Percentiles rank a stretch among this genome's conserved stretches.
Evolutionary conservation across 352 stramenopile species (phyloP).

Genomic region (Pilasporangium apinafurcum): DNA sequence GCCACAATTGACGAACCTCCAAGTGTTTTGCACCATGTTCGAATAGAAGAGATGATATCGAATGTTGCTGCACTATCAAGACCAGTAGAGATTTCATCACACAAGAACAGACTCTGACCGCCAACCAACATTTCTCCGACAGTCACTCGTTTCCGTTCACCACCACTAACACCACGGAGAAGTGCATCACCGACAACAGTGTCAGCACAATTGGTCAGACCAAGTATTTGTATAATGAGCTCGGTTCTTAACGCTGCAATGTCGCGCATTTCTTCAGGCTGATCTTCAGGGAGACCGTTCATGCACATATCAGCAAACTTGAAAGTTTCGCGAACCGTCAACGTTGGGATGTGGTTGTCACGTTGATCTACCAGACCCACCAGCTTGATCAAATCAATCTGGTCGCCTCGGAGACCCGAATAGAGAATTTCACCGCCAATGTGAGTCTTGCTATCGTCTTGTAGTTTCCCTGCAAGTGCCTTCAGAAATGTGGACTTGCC

Average conservation of each 20-base stretch:
- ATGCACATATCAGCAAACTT: slow-evolving; percentile 93
- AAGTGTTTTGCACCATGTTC: slow-evolving; percentile 27
- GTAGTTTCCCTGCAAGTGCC: slow-evolving; percentile 54
- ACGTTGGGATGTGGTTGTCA: slow-evolving; percentile 88
- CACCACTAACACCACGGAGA: slow-evolving; percentile 85
- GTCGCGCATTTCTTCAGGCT: slow-evolving; percentile 66
- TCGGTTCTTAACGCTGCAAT: slow-evolving; percentile 66
- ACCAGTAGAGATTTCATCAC: slow-evolving; percentile 69
- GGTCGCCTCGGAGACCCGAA: slow-evolving; percentile 35
- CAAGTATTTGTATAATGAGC: slow-evolving; percentile 78
- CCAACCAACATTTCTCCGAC: slow-evolving; percentile 78
- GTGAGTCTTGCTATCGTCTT: slow-evolving; percentile 28
- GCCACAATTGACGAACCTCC: slow-evolving; percentile 25
- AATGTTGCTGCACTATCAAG: slow-evolving; percentile 82
- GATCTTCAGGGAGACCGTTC: slow-evolving; percentile 41
- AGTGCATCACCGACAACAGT: slow-evolving; percentile 88
- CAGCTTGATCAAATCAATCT: slow-evolving; percentile 65
- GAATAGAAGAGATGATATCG: slow-evolving; percentile 77
- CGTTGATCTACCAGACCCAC: slow-evolving; percentile 52
- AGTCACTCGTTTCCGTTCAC: slow-evolving; percentile 80
- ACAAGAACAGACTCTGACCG: slow-evolving; percentile 55
- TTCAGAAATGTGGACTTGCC: slow-evolving; percentile 80
- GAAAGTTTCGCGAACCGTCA: slow-evolving; percentile 94
- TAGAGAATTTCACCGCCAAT: slow-evolving; percentile 61
- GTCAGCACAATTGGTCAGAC: slow-evolving; percentile 83